Evolutionary conservation across 2,329 filamentous ascomycete genomes (phyloP).

Genomic region (Cryphonectria naterciae): DNA sequence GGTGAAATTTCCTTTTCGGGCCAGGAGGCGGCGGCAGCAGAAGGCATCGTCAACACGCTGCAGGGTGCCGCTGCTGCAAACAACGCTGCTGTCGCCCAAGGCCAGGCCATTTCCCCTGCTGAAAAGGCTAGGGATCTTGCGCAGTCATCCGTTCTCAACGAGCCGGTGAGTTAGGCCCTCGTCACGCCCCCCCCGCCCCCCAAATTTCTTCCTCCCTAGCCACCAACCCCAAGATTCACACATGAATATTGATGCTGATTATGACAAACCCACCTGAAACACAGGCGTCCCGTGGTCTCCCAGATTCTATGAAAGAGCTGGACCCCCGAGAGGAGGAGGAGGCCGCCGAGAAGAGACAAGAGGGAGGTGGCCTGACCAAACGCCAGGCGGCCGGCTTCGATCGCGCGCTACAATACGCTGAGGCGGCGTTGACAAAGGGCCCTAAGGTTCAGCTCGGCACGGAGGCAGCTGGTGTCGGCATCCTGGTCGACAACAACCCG

Average conservation of each 20-base stretch:
- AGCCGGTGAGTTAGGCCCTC: slow-evolving; percentile 1
- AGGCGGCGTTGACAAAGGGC: slow-evolving; percentile 44
- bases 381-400: slow-evolving; percentile 47
- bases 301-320: slow-evolving; percentile 25
- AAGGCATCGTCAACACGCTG: slow-evolving; percentile 48
- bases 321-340: slow-evolving; percentile 23
- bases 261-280: slow-evolving; percentile 11
- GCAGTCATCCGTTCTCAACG: slow-evolving; percentile 22
- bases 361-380: slow-evolving; percentile 32
- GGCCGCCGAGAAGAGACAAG: slow-evolving; percentile 19
- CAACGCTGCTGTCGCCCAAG: slow-evolving; percentile 25
- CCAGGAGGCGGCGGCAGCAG: slow-evolving; percentile 45
- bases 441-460: slow-evolving; percentile 47
- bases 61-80: slow-evolving; percentile 50
- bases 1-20: slow-evolving; percentile 54
- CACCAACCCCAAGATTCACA: no score
- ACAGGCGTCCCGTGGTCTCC: slow-evolving; percentile 25
- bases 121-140: slow-evolving; percentile 6
- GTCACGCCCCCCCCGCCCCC: no score
- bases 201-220: no score
- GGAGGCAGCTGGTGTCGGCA: slow-evolving; percentile 46
- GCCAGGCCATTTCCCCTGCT: slow-evolving; percentile 22
- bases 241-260: not conserved
- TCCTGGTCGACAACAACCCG: slow-evolving; percentile 43
- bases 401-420: slow-evolving; percentile 45